A percentile compares a stretch with the other conserved stretches of the same genome.
phyloP scores from a whole-genome alignment of 768 basidiomycete genomes.

The Botryobasidium botryosum region DNA sequence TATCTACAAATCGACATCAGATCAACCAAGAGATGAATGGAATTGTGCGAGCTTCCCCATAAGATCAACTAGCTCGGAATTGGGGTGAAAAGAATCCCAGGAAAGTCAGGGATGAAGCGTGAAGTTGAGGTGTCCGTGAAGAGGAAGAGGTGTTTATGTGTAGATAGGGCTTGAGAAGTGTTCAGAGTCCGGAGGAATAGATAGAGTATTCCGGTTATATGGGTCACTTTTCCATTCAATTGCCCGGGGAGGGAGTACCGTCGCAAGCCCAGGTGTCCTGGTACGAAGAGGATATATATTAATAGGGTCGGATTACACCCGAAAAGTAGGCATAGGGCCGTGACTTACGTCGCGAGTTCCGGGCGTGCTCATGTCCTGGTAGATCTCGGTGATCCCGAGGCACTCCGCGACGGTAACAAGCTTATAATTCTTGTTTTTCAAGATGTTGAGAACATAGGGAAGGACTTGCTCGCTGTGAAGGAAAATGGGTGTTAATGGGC shows the following conservation, averaged over 20 bases:
- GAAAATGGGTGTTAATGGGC: too few relatives aligned
- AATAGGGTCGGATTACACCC: not conserved
- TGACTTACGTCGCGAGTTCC: not conserved
- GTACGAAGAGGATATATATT: not conserved
- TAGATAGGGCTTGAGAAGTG: too few relatives aligned
- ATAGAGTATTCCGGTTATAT: too few relatives aligned
- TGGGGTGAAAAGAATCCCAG: not conserved
- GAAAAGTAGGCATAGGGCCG: too few relatives aligned
- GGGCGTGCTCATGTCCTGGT: not conserved
- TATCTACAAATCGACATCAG: not conserved
- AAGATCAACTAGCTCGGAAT: not conserved
- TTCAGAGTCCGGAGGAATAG: too few relatives aligned
- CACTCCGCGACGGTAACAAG: slow-evolving; percentile 12
- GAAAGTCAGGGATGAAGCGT: not conserved
- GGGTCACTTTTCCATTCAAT: too few relatives aligned
- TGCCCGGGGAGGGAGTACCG: not conserved
- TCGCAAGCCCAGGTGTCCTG: not conserved
- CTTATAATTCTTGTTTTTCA: slow-evolving; percentile 9
- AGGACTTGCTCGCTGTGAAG: slow-evolving; percentile 9
- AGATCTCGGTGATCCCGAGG: not conserved
- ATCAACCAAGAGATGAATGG: not conserved
- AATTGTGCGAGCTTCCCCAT: not conserved
- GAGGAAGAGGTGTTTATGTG: not conserved
- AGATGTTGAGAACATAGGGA: slow-evolving; percentile 9
- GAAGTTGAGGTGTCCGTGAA: not conserved